Conservation (phyloP, 2,329 filamentous ascomycete species). For the Aspergillus thermomutatus region DNA sequence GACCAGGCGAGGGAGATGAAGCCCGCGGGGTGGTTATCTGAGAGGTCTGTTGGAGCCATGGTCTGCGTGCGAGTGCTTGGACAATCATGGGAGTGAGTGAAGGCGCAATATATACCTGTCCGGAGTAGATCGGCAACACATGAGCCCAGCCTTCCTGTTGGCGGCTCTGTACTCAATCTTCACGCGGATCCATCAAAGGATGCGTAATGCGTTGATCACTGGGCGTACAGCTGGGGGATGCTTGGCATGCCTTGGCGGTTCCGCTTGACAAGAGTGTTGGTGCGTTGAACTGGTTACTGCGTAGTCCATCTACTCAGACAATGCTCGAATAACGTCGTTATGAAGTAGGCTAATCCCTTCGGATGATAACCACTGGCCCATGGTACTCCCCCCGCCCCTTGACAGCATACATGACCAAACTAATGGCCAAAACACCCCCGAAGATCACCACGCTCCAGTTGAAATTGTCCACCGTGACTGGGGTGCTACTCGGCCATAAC, state of each 20-base stretch:
- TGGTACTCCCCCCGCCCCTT: conserved; percentile 31
- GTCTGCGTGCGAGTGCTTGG: neutral
- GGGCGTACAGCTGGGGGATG: neutral
- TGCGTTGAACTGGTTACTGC: too few relatives aligned
- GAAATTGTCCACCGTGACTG: conserved; percentile 41
- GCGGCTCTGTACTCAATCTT: neutral
- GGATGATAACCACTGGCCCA: conserved; percentile 24
- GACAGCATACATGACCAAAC: conserved; percentile 37
- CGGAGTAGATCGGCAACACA: too few relatives aligned
- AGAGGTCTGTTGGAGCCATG: neutral
- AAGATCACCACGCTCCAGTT: conserved; percentile 53
- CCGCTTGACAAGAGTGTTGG: neutral
- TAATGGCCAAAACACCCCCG: conserved; percentile 36
- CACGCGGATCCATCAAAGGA: neutral
- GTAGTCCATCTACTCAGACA: neutral
- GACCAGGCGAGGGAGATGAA: neutral
- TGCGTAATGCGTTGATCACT: neutral
- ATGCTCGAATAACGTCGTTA: neutral
- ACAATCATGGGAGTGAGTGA: too few relatives aligned
- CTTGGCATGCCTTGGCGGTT: neutral
- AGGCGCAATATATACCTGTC: too few relatives aligned
- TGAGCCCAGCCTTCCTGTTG: too few relatives aligned
- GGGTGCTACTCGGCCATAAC: conserved; percentile 44
- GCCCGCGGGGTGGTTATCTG: neutral
- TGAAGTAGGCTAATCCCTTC: neutral